Evolutionary conservation across 2,329 filamentous ascomycete genomes (phyloP).

Genomic region (Eutypella sp.): DNA sequence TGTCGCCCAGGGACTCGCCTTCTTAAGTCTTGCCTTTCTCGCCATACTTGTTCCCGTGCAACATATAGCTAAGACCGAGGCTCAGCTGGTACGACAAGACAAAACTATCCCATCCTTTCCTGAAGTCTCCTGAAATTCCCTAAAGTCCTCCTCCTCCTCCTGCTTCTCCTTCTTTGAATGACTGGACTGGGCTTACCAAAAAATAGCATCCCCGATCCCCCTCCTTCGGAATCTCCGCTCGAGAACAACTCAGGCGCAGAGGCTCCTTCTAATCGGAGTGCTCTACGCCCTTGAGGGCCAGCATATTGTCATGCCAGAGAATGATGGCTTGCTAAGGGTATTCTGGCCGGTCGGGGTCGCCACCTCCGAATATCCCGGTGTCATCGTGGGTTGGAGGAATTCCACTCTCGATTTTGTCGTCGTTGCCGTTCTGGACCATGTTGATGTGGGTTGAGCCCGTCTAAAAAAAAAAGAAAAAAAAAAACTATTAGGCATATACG

Average conservation of each 20-base stretch:
- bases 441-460: conserved; percentile 63
- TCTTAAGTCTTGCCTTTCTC: conserved; percentile 81
- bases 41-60: conserved; percentile 79
- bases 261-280: conserved; percentile 73
- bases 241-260: conserved; percentile 88
- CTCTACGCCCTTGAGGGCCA: conserved; percentile 23
- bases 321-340: conserved; percentile 92
- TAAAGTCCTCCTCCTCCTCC: too few relatives aligned
- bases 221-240: conserved; percentile 79
- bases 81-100: conserved; percentile 65
- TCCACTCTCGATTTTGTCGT: conserved; percentile 88
- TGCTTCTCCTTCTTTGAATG: too few relatives aligned
- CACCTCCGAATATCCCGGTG: conserved; percentile 67
- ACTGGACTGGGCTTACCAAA: too few relatives aligned
- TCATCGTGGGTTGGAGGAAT: conserved; percentile 94
- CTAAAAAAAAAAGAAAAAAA: too few relatives aligned
- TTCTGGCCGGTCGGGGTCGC: conserved; percentile 93
- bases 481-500: too few relatives aligned
- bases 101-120: conserved; percentile 3
- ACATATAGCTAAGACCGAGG: conserved; percentile 75
- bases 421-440: conserved; percentile 81
- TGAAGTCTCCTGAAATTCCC: too few relatives aligned
- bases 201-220: conserved; percentile 81
- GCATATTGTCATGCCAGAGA: conserved; percentile 58
- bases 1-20: conserved; percentile 76